Conservation (phyloP, 139 green algal species). For the Nannochloris sp. region DNA sequence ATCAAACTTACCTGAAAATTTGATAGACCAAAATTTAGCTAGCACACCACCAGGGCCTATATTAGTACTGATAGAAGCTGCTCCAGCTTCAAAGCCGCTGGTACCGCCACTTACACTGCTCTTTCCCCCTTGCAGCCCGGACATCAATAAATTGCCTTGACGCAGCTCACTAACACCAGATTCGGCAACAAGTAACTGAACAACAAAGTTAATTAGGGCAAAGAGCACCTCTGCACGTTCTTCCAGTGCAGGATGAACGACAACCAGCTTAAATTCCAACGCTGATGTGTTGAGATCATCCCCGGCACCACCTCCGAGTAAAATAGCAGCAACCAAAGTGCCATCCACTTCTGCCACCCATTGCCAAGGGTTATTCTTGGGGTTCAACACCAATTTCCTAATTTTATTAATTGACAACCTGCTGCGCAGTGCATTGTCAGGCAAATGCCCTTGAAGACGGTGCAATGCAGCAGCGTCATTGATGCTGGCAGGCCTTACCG, state of each 20-base stretch:
- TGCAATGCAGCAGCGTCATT: neutral
- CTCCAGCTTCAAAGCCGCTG: neutral
- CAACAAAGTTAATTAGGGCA: neutral
- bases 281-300: neutral
- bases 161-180: neutral
- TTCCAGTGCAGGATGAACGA: constrained; percentile 13
- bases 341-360: constrained; percentile 16
- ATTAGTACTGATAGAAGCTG: too few species aligned
- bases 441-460: neutral
- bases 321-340: constrained; percentile 5
- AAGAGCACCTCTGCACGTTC: constrained; percentile 3
- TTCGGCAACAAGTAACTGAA: constrained; percentile 6
- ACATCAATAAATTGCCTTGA: neutral
- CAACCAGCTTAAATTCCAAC: constrained; percentile 7
- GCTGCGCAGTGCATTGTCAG: neutral
- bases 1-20: neutral
- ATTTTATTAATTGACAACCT: neutral
- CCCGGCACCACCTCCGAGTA: too few species aligned
- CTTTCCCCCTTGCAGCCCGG: neutral
- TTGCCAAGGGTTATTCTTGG: neutral
- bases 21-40: neutral
- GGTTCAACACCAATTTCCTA: neutral
- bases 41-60: too few species aligned
- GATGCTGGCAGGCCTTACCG: neutral
- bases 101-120: neutral